Base-by-base conservation (phyloP, 495 filamentous ascomycete species). In the Mytilinidion resinicola region DNA sequence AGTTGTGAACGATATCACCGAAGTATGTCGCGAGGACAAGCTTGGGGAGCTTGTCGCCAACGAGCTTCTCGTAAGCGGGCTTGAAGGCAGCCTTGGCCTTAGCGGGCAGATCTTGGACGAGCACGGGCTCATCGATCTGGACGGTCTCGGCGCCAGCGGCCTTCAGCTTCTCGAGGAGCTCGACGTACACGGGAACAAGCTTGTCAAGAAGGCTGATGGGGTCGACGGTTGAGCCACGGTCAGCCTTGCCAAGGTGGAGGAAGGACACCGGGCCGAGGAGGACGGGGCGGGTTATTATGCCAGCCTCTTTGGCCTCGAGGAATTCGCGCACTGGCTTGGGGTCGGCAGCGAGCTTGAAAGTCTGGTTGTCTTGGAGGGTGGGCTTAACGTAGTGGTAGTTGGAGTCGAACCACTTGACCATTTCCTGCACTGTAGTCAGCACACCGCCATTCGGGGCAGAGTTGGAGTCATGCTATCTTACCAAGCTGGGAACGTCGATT, bases 381-480 rank as follows among this genome's bases (percentile, higher is more conserved):
- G 93, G 93, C 84, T 96, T 96, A 76, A 97, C 93, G 79, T 97
- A 97, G 82, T 98, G 93, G 84, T 98, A 98, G 86, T 98, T 98
- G 64, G 90, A 95, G 82, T 98, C 93, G 74, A 98, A 98, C 93
- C 95, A 98, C 80, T 98, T 98, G 54, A 98, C 93, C 93, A 98
- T 98, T 81, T 98, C 93, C 80, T 84, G 41, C 56, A 52, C 21
- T 51, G 55, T 55, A 62, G 55, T 51, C 21, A 56, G 37, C 37
- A 43, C 34, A 33, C 0, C 11, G 15, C n/a, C 14, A 33, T 50
- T 17, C 25, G 25, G 25, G 25, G 25, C 6, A 30, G 25, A 30
- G 25, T 30, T 30, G 25, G 25, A 30, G 25, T 30, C 25, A 30
- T 30, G 25, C 25, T 30, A 2, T 41, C 67, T 61, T 59, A 84